Conservation (phyloP, 2,329 filamentous ascomycete genomes). For the Elsinoe perseae region DNA sequence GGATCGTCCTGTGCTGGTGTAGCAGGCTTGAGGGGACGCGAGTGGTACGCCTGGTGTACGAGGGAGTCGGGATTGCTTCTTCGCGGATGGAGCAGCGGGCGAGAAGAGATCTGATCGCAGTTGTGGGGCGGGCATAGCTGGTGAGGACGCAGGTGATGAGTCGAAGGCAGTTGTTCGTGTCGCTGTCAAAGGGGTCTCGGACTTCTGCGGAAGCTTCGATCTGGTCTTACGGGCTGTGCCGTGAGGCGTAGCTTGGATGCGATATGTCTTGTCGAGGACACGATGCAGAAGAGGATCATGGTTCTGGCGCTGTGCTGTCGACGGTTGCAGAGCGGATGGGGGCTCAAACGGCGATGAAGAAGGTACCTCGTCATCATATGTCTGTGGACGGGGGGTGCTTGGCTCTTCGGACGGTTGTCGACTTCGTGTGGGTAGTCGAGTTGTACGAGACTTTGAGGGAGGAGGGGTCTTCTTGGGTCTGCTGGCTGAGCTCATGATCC, state of each 20-base stretch:
- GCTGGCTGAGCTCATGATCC: slow-evolving; percentile 28
- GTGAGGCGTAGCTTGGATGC: slow-evolving; percentile 84
- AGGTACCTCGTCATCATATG: slow-evolving; percentile 13
- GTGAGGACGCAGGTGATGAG: slow-evolving; percentile 44
- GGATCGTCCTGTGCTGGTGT: slow-evolving; percentile 29
- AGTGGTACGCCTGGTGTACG: slow-evolving; percentile 70
- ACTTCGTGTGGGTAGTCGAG: slow-evolving; percentile 9
- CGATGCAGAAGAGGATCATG: slow-evolving; percentile 80
- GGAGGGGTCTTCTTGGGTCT: slow-evolving; percentile 23
- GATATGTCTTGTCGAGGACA: slow-evolving; percentile 92
- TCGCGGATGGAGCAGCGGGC: slow-evolving; percentile 21
- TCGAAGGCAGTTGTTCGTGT: slow-evolving; percentile 24
- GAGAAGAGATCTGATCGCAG: slow-evolving; percentile 75
- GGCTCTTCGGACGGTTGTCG: slow-evolving; percentile 23
- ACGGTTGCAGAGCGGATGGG: slow-evolving; percentile 37
- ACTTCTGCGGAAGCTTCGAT: slow-evolving; percentile 24
- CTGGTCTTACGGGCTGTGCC: slow-evolving; percentile 41
- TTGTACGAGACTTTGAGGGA: slow-evolving; percentile 27
- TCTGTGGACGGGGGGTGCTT: slow-evolving; percentile 16
- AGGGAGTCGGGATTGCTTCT: slow-evolving; percentile 34
- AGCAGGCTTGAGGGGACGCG: slow-evolving; percentile 58
- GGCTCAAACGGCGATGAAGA: slow-evolving; percentile 46
- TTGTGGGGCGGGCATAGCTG: slow-evolving; percentile 72
- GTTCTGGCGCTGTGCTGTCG: slow-evolving; percentile 32
- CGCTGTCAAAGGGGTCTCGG: slow-evolving; percentile 35